Evolutionary conservation across 805 yeast species (phyloP).

Genomic region (Ogataea parapolymorpha): DNA sequence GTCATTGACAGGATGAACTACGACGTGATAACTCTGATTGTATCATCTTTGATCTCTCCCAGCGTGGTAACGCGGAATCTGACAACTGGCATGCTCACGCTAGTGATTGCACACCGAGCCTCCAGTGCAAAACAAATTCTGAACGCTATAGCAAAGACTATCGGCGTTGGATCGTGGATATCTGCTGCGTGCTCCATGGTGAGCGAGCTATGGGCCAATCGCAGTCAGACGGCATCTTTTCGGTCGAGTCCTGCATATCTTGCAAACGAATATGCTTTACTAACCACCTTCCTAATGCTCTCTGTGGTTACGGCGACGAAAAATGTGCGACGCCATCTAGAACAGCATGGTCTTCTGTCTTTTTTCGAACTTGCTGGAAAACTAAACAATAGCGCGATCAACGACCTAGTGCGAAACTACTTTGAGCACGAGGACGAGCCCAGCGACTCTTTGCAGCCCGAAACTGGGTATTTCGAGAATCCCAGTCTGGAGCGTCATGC

Average conservation of each 20-base stretch:
- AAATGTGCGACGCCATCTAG: slow-evolving; percentile 57
- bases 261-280: slow-evolving; percentile 57
- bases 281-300: slow-evolving; percentile 68
- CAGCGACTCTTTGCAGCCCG: background rate
- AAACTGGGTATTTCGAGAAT: background rate
- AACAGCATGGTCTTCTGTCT: slow-evolving; percentile 52
- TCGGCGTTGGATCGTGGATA: slow-evolving; percentile 15
- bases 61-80: slow-evolving; percentile 70
- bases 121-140: slow-evolving; percentile 7
- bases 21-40: slow-evolving; percentile 53
- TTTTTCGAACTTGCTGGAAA: slow-evolving; percentile 50
- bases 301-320: slow-evolving; percentile 58
- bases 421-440: slow-evolving; percentile 44
- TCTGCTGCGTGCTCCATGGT: slow-evolving; percentile 17
- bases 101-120: slow-evolving; percentile 34
- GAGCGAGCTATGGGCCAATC: background rate
- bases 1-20: slow-evolving; percentile 50
- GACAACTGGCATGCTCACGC: slow-evolving; percentile 73
- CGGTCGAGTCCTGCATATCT: slow-evolving; percentile 4
- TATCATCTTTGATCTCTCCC: slow-evolving; percentile 73
- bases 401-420: slow-evolving; percentile 64
- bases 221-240: background rate
- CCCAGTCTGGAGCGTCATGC: slow-evolving; percentile 5
- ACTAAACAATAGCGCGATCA: slow-evolving; percentile 55
- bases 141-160: background rate